These are phyloP conservation scores for Suillus americanus DNA, from an alignment of 768 basidiomycete species.

Conservation along the genomic window DNA sequence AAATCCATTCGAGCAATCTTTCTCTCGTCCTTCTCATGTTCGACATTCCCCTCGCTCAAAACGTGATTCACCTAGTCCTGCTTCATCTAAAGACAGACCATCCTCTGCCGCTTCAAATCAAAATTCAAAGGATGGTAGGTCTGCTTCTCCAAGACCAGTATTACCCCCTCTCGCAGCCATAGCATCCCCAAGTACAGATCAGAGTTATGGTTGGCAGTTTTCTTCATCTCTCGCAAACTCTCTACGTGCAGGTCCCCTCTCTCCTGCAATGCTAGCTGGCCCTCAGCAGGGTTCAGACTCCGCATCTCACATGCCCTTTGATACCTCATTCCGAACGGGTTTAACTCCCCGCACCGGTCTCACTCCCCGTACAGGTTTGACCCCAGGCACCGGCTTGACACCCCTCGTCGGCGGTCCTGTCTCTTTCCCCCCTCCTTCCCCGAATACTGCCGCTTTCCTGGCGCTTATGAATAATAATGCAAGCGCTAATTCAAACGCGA, in stretches of 20 bases:
- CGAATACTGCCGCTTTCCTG: constrained; percentile 89
- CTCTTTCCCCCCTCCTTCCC: constrained; percentile 80
- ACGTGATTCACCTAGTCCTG: constrained; percentile 31
- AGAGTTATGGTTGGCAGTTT: constrained; percentile 59
- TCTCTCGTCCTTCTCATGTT: constrained; percentile 62
- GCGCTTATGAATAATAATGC: constrained; percentile 77
- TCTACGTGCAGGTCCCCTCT: constrained; percentile 89
- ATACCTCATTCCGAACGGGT: constrained; percentile 77
- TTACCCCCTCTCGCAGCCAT: constrained; percentile 83
- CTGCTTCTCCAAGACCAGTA: constrained; percentile 59
- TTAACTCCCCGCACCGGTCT: constrained; percentile 86
- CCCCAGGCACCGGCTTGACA: constrained; percentile 73
- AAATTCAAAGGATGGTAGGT: constrained; percentile 30
- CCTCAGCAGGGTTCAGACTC: constrained; percentile 56
- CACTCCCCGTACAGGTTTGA: constrained; percentile 82
- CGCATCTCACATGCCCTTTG: constrained; percentile 51
- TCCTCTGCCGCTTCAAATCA: constrained; percentile 32
- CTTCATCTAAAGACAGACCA: constrained; percentile 38
- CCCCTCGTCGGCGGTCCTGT: constrained; percentile 74
- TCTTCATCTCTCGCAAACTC: constrained; percentile 66
- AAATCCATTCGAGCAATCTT: constrained; percentile 95
- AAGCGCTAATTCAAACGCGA: constrained; percentile 35
- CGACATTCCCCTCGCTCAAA: constrained; percentile 39
- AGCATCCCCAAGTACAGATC: constrained; percentile 50
- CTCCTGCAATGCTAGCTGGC: constrained; percentile 94